Conservation (phyloP, 805 yeast species). For the Yamadazyma endophytica region DNA sequence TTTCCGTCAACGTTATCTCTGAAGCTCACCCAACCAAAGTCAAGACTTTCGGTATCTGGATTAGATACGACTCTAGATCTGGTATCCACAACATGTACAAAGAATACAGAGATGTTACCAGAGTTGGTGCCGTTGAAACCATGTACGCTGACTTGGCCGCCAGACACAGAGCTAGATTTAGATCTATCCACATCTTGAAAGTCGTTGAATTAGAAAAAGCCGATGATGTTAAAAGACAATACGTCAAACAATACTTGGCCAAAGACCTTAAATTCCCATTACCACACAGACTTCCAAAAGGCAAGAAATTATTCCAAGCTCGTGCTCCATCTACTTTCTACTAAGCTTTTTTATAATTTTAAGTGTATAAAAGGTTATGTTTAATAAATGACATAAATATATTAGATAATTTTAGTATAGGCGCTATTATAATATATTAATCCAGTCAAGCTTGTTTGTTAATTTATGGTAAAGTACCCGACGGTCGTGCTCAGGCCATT, state of each 20-base stretch:
- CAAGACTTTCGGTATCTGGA: slow-evolving; percentile 99
- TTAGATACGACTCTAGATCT: slow-evolving; percentile 99
- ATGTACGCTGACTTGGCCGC: slow-evolving; percentile 99
- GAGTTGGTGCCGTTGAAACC: slow-evolving; percentile 97
- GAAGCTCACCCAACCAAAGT: slow-evolving; percentile 99
- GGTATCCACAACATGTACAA: slow-evolving; percentile 99
- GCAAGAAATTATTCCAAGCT: slow-evolving; percentile 82
- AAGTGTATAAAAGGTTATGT: too few species aligned
- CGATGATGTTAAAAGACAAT: slow-evolving; percentile 98
- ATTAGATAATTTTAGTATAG: too few species aligned
- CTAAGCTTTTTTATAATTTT: slow-evolving; percentile 40
- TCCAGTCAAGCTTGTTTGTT: too few species aligned
- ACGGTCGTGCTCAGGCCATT: too few species aligned
- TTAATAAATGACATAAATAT: too few species aligned
- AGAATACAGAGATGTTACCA: slow-evolving; percentile 99
- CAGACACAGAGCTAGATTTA: slow-evolving; percentile 99
- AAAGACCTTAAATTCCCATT: slow-evolving; percentile 99
- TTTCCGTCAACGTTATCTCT: slow-evolving; percentile 82
- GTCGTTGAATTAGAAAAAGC: slow-evolving; percentile 98
- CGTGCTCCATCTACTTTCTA: slow-evolving; percentile 97
- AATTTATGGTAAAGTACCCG: too few species aligned
- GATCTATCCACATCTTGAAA: slow-evolving; percentile 98
- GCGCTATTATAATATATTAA: too few species aligned
- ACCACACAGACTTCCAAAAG: slow-evolving; percentile 97
- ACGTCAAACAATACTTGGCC: slow-evolving; percentile 94